Base-by-base conservation (phyloP, 2,329 filamentous ascomycete species). In the Rhinocladiella mackenziei region DNA sequence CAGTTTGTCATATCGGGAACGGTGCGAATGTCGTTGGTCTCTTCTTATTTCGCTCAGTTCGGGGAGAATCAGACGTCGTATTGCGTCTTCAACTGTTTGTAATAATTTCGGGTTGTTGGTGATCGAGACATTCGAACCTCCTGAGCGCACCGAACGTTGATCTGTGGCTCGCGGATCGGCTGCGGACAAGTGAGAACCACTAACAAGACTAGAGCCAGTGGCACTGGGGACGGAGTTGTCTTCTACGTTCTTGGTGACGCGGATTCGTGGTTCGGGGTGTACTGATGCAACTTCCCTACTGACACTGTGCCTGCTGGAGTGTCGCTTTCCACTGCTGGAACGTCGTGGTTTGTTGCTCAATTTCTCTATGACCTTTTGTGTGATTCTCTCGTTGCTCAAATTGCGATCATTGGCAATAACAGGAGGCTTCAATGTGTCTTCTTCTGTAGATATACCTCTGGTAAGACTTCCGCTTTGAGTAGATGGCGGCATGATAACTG, bases 41-140 rank as follows among this genome's bases (percentile, higher is more conserved):
- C 89, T 81, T 65, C 95, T 96, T 42, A 98, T 72, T 7, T 89
- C 87, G 57, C 88, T 91, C 32, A 98, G 74, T 65, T 98, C 91
- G 0, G 92, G 92, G 2, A 98, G 69, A 40, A 96, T 94, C 37
- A 95, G 74, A 36, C 89, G 79, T 51, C 88, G 83, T 59, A 96
- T 94, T 10, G 89, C 89, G 66, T 95, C 89, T 67, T 96, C 89
- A 2, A 96, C 89, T 0, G 89, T 92, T 59, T 92, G 86, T 2
- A 96, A 75, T 2, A 96, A 70, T 61, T 88, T 92, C 0, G 89
- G 89, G 59, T 96, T 95, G 67, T 94, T 94, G 17, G 50, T 50
- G 62, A 94, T 86, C 0, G 86, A 91, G 2, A 87, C 86, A 47
- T 76, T 76, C 13, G 76, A 78, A 23, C 71, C 73, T 25, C 74